A percentile compares a stretch with the other conserved stretches of the same genome.
These are phyloP conservation scores for Rosellinia necatrix DNA, from an alignment of 2,329 filamentous ascomycete species.

Conservation along the genomic window DNA sequence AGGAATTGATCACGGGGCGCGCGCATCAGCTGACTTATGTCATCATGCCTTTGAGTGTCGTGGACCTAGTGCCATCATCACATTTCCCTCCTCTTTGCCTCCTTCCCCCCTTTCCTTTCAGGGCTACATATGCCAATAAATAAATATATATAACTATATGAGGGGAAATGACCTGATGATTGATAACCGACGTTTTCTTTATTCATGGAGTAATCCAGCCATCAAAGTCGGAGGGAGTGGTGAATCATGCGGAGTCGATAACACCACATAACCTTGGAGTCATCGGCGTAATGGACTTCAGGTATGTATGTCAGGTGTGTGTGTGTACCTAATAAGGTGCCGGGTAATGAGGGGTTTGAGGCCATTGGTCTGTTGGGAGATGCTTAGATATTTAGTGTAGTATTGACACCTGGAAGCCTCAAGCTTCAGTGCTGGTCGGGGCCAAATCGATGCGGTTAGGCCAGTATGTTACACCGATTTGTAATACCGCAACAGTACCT, in stretches of 20 bases:
- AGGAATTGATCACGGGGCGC: constrained; percentile 14
- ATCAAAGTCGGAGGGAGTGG: constrained; percentile 3
- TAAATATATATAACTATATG: too few species aligned
- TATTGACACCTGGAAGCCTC: too few species aligned
- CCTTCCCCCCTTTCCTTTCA: too few species aligned
- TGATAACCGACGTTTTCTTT: not conserved
- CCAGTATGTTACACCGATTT: too few species aligned
- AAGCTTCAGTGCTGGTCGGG: too few species aligned
- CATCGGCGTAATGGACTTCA: not conserved
- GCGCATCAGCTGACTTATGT: constrained; percentile 27
- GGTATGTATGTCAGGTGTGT: not conserved
- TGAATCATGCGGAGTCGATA: constrained; percentile 22
- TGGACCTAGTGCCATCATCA: constrained; percentile 11
- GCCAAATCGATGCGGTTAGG: too few species aligned
- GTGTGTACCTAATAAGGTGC: not conserved
- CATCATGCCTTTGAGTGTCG: constrained; percentile 10
- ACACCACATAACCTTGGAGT: not conserved
- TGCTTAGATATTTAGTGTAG: too few species aligned
- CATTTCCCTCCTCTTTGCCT: too few species aligned
- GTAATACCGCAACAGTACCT: too few species aligned
- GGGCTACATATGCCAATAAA: too few species aligned
- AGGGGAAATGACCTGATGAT: not conserved
- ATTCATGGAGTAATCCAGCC: too few species aligned
- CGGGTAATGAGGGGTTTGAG: too few species aligned
- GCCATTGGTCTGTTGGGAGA: constrained; percentile 14